These are phyloP conservation scores for Cystoisospora suis DNA, from an alignment of 169 alveolate genomes.

Conservation along the genomic window DNA sequence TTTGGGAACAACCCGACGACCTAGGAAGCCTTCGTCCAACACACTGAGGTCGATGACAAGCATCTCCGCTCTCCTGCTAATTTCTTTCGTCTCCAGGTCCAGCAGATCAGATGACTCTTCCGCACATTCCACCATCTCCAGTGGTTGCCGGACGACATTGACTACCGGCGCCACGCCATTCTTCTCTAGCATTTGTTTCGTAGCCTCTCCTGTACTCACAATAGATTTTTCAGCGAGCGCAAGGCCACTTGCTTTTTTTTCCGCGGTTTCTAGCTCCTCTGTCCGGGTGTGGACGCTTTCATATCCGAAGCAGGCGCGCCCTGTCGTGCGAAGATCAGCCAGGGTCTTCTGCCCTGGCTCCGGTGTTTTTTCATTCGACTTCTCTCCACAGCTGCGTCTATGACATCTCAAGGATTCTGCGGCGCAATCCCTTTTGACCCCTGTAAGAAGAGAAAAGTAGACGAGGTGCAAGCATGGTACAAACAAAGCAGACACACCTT, in stretches of 20 bases:
- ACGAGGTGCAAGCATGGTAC: no score
- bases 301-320: no score
- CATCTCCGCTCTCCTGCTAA: neutral
- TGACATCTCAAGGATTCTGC: no score
- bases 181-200: slow-evolving; percentile 6
- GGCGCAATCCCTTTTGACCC: no score
- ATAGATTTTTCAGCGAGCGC: neutral
- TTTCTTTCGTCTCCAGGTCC: slow-evolving; percentile 17
- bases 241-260: neutral
- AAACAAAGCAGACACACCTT: no score
- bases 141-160: slow-evolving; percentile 7
- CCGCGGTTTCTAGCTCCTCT: no score
- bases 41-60: neutral
- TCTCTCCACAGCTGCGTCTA: no score
- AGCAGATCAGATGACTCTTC: neutral
- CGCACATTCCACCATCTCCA: slow-evolving; percentile 9
- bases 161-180: neutral
- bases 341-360: no score
- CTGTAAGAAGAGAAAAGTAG: no score
- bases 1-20: slow-evolving; percentile 4
- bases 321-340: no score
- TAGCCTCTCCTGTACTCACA: neutral
- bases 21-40: slow-evolving; percentile 15
- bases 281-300: no score
- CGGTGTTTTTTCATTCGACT: no score